Percentiles rank a stretch among this genome's conserved stretches.
Conservation (phyloP, 441 rosid genomes). For the Raphanus hybrid region DNA sequence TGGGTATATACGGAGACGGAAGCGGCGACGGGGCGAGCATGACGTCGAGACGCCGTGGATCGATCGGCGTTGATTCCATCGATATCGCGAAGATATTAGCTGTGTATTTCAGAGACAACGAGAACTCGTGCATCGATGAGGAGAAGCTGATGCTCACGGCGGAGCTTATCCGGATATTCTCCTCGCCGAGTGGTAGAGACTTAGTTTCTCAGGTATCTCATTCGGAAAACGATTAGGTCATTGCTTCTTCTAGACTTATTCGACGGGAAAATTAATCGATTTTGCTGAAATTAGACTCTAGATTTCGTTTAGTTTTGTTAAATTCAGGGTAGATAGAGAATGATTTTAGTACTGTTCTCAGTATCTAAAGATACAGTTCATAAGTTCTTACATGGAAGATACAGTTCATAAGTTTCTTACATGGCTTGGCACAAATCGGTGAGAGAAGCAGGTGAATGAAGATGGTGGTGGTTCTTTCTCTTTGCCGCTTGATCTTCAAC, state of each 20-base stretch:
- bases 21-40: constrained; percentile 30
- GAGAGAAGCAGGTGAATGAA: constrained; percentile 64
- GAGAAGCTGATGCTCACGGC: constrained; percentile 58
- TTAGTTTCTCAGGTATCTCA: constrained; percentile 69
- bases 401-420: constrained; percentile 8
- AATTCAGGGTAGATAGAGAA: background rate
- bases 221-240: background rate
- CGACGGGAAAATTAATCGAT: background rate
- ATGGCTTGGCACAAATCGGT: constrained; percentile 13
- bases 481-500: constrained; percentile 75
- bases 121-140: constrained; percentile 54
- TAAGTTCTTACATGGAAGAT: background rate
- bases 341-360: constrained; percentile 1
- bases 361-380: constrained; percentile 2
- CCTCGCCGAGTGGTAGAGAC: constrained; percentile 53
- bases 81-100: constrained; percentile 54
- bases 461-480: constrained; percentile 57
- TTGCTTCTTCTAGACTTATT: background rate
- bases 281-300: background rate
- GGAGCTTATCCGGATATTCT: constrained; percentile 75
- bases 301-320: constrained; percentile 1
- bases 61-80: constrained; percentile 42
- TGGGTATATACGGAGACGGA: constrained; percentile 47
- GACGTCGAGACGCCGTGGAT: constrained; percentile 36
- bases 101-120: constrained; percentile 67